These are phyloP conservation scores for Fusarium sp. DNA, from an alignment of 2,329 filamentous ascomycete species.

Conservation along the genomic window DNA sequence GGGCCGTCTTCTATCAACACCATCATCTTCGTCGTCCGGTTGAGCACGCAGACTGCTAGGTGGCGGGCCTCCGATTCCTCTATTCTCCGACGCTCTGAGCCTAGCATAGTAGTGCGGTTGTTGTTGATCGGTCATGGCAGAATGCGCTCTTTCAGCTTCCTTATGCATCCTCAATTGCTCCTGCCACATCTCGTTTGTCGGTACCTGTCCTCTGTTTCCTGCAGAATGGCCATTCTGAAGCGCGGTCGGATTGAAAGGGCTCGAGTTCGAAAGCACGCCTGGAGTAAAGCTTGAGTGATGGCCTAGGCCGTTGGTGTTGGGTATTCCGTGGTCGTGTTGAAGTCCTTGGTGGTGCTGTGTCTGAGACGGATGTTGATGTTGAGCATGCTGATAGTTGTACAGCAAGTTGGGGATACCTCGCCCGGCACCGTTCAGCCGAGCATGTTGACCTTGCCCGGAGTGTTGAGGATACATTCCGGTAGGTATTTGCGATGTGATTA, in stretches of 20 bases:
- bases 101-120: constrained; percentile 79
- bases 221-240: constrained; percentile 70
- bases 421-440: constrained; percentile 74
- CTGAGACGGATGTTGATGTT: constrained; percentile 73
- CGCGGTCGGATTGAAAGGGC: constrained; percentile 67
- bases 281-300: constrained; percentile 56
- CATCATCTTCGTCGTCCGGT: constrained; percentile 66
- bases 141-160: constrained; percentile 79
- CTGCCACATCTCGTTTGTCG: constrained; percentile 81
- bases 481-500: constrained; percentile 37
- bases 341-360: constrained; percentile 73
- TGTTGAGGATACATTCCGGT: constrained; percentile 79
- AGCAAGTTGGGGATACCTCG: constrained; percentile 74
- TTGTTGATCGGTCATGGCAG: constrained; percentile 76
- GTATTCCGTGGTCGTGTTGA: constrained; percentile 69
- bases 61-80: constrained; percentile 71
- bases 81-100: constrained; percentile 77
- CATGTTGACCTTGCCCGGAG: constrained; percentile 75
- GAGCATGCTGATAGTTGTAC: constrained; percentile 76
- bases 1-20: constrained; percentile 70
- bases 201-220: constrained; percentile 64
- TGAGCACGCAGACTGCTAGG: constrained; percentile 63
- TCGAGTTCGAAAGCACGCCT: constrained; percentile 71
- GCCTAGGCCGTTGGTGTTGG: constrained; percentile 67
- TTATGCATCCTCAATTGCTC: constrained; percentile 87